phyloP scores from a whole-genome alignment of 148 eudicot species.

The Fallopia convolvulus region DNA sequence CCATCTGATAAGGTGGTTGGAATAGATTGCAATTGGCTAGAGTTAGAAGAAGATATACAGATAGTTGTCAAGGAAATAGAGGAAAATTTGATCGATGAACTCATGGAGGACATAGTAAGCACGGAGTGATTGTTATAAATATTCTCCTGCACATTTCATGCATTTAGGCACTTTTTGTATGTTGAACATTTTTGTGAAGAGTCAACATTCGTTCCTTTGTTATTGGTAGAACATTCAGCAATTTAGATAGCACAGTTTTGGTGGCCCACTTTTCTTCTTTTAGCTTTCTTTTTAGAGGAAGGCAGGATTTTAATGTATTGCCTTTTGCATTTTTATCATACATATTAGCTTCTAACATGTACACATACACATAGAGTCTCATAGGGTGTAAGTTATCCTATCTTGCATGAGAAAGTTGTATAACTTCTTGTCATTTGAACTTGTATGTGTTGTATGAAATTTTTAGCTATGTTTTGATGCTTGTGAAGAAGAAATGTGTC shows the following conservation, averaged over 20 bases:
- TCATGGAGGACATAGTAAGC: conserved; percentile 37
- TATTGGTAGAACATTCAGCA: neutral
- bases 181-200: too few relatives aligned
- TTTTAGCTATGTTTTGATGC: neutral
- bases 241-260: neutral
- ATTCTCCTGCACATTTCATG: neutral
- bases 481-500: neutral
- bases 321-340: neutral
- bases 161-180: neutral
- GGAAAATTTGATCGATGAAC: conserved; percentile 36
- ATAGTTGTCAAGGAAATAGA: conserved; percentile 49
- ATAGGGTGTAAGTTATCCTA: neutral
- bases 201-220: neutral
- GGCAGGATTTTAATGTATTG: neutral
- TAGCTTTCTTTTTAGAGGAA: neutral
- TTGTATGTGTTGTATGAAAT: neutral
- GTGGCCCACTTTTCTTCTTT: neutral
- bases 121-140: neutral
- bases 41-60: conserved; percentile 38
- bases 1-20: conserved; percentile 34
- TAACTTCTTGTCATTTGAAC: neutral
- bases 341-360: too few relatives aligned
- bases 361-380: neutral
- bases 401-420: neutral
- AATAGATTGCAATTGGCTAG: conserved; percentile 37